These are phyloP conservation scores for Hibiscus trionum DNA, from an alignment of 345 rosid species.

Conservation along the genomic window DNA sequence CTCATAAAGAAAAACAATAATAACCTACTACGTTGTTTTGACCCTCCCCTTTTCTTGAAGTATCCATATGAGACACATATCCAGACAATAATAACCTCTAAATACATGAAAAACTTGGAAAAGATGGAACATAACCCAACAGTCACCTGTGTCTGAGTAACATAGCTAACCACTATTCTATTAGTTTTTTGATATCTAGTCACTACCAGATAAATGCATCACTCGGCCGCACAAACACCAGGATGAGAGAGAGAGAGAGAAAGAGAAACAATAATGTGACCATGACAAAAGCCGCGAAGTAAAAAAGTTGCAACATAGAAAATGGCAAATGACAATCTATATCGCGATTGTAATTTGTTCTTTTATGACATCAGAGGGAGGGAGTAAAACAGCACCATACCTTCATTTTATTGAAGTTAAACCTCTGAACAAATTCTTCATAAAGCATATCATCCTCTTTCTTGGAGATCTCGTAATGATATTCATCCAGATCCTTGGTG, in stretches of 20 bases:
- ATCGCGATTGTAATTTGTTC: background rate
- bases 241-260: background rate
- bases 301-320: background rate
- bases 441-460: slow-evolving; percentile 92
- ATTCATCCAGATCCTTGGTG: slow-evolving; percentile 78
- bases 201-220: background rate
- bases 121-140: background rate
- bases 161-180: background rate
- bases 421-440: slow-evolving; percentile 67
- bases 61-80: background rate
- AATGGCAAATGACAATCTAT: background rate
- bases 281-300: background rate
- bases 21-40: background rate
- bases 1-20: background rate
- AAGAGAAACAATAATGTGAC: background rate
- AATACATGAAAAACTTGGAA: background rate
- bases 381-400: slow-evolving; percentile 29
- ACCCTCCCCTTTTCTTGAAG: background rate
- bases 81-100: background rate
- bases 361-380: background rate
- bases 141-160: background rate
- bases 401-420: slow-evolving; percentile 88
- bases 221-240: too few species aligned
- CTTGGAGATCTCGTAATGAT: slow-evolving; percentile 94
- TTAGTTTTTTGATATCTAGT: background rate